Base-by-base conservation (phyloP, 1,139 yeast species). In the Nakaseomyces glabratus region DNA sequence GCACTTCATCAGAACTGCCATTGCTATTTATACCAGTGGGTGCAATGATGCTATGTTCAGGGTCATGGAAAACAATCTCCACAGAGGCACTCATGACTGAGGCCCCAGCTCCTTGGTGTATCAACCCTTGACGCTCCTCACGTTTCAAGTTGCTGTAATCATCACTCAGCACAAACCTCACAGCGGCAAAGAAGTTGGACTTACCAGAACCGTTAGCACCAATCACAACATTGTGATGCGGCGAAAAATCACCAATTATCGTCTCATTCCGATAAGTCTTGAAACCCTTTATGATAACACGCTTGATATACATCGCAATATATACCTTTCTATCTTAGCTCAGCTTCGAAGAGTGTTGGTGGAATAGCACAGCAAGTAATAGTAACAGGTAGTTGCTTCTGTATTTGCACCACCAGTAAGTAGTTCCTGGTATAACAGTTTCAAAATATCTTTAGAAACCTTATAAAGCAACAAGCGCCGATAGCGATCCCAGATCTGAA, bases 181-280 rank as follows among this genome's bases (percentile, higher is more conserved):
- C 82, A 8, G 98, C 98, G 12, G 95, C 90, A 58, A 90, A 90
- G 61, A 93, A 82, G 58, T 90, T 90, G 34, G 95, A 84, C 58
- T 90, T 90, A 11, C 99, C 99, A 6, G 95, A 82, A 11, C 99
- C 99, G 58, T 90, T 90, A 35, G 95, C 65, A 3, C 99, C 99
- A 20, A 90, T 85, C 10, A 90, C 86, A 19, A 88, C 94, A 58
- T 90, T 90, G 55, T 80, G 82, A 40, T 75, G 73, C 0, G 93
- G 93, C 0, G 93, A 80, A 35, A 90, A 64, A 19, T 71, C 68
- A 32, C 82, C 93, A 12, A 90, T 73, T 7, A 73, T 70, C 0
- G 95, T 84, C 34, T 84, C 76, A 55, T 82, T 81, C 62, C 82
- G 81, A 59, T 86, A 90, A 42, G 98, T 88, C 61, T 86, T 86